Evolutionary conservation across 2,329 filamentous ascomycete genomes (phyloP).

Genomic region (Calonectria montana): DNA sequence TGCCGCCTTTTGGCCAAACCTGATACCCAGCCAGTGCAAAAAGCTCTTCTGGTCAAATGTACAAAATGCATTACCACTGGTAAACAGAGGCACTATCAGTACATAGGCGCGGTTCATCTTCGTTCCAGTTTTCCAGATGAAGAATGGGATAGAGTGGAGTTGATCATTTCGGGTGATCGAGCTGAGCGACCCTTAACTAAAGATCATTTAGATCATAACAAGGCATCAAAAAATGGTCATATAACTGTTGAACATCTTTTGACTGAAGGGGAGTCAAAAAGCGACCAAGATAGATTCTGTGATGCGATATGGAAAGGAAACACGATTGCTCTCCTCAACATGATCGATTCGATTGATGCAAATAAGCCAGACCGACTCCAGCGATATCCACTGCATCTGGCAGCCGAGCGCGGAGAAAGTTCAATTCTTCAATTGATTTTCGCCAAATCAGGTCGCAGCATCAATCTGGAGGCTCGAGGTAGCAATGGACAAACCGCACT

Average conservation of each 20-base stretch:
- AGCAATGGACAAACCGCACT: neutral
- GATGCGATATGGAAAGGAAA: neutral
- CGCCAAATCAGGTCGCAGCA: neutral
- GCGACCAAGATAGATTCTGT: neutral
- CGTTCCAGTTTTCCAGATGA: neutral
- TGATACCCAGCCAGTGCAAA: neutral
- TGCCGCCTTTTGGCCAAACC: neutral
- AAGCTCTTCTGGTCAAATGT: neutral
- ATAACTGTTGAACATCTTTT: too few species aligned
- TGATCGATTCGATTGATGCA: neutral
- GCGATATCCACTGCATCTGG: neutral
- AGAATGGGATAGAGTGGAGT: too few species aligned
- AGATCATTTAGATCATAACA: too few species aligned
- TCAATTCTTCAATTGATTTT: neutral
- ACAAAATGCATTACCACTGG: too few species aligned
- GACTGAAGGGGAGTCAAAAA: too few species aligned
- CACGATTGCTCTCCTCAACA: neutral
- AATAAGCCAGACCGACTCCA: neutral
- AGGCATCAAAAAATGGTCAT: too few species aligned
- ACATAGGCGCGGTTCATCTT: neutral
- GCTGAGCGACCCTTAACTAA: too few species aligned
- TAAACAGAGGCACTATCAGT: neutral
- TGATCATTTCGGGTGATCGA: too few species aligned
- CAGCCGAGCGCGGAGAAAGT: neutral
- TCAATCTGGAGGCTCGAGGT: neutral